These are phyloP conservation scores for Gillenia trifoliata DNA, from an alignment of 306 rosid genomes.

Conservation along the genomic window DNA sequence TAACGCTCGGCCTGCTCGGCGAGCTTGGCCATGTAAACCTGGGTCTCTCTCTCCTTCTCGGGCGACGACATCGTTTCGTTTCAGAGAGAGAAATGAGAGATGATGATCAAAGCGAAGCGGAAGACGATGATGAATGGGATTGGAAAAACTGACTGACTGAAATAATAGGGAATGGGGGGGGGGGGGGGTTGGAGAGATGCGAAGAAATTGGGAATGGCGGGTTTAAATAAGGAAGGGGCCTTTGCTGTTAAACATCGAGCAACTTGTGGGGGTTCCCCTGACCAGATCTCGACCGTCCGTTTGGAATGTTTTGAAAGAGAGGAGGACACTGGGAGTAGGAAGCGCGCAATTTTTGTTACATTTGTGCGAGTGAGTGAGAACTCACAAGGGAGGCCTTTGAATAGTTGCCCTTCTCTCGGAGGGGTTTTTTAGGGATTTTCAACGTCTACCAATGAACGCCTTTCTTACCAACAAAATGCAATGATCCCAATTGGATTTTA, in stretches of 20 bases:
- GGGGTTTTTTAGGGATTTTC: not conserved
- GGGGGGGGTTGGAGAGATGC: slow-evolving; percentile 14
- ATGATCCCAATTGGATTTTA: not conserved
- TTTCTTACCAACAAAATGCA: not conserved
- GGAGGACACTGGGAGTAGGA: slow-evolving; percentile 17
- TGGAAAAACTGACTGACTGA: not conserved
- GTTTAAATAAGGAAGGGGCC: slow-evolving; percentile 29
- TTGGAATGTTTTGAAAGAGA: slow-evolving; percentile 36
- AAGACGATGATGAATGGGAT: not conserved
- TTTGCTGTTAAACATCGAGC: slow-evolving; percentile 43
- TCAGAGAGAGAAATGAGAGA: slow-evolving; percentile 34
- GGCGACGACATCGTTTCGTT: slow-evolving; percentile 47
- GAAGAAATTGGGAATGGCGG: slow-evolving; percentile 27
- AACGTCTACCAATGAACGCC: not conserved
- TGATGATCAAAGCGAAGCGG: not conserved
- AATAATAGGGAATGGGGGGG: not conserved
- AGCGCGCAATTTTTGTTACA: slow-evolving; percentile 58
- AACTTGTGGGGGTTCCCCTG: slow-evolving; percentile 35
- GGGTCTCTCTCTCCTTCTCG: slow-evolving; percentile 92
- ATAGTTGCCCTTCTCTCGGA: not conserved
- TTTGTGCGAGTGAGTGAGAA: not conserved
- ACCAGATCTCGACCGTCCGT: slow-evolving; percentile 63
- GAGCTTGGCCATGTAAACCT: slow-evolving; percentile 91
- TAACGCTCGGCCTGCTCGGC: slow-evolving; percentile 97
- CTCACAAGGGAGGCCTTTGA: not conserved